Evolutionary conservation across 2,329 filamentous ascomycete genomes (phyloP), one percentile per base, ranked within the genome.

Genomic region (Penicillium fuscoglaucum): DNA sequence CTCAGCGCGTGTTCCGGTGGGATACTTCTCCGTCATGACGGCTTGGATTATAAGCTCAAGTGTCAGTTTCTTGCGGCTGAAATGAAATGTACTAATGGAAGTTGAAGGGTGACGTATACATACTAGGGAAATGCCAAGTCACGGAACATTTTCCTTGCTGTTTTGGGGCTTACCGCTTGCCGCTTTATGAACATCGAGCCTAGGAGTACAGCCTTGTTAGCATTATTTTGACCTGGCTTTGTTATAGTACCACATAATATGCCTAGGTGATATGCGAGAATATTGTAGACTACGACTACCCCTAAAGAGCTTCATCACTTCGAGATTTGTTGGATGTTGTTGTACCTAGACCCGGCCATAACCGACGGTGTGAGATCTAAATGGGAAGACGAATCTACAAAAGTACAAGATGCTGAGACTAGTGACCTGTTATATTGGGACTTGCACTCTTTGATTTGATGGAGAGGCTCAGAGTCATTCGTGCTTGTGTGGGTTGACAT

Each of bases 1-100:
- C 35, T 85, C 79, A 55, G 67, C 61, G 49, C 73, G 74, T 17
- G 66, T 68, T n/a, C 67, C 68, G 52, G 73, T 74, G 1, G 67
- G 60, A 31, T 76, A 75, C 40, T 54, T 70, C 12, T 72, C 64
- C 39, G 59, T n/a, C 71, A 73, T 74, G 24, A 6, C 6, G 6
- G 24, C 4, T 21, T 21, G 12, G 4, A 19, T 24, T 17, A 3
- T 13, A 5, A 24, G 17, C 2, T 35, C 17, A 2, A 24, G 4
- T 24, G 29, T 33, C 19, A 7, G 12, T 24, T 24, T 24, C 5
- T 33, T 24, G 19, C 5, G 13, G 12, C 24, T 24, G 29, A 6
- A 33, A 31, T 29, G n/a, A 8, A 29, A 46, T 21, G 21, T 31
- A 21, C 12, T 9, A 19, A 31, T 21, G n/a, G n/a, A 48, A 48